A percentile compares a stretch with the other conserved stretches of the same genome.
phyloP scores from a whole-genome alignment of 2,329 filamentous ascomycete genomes.

The Ciborinia camelliae region DNA sequence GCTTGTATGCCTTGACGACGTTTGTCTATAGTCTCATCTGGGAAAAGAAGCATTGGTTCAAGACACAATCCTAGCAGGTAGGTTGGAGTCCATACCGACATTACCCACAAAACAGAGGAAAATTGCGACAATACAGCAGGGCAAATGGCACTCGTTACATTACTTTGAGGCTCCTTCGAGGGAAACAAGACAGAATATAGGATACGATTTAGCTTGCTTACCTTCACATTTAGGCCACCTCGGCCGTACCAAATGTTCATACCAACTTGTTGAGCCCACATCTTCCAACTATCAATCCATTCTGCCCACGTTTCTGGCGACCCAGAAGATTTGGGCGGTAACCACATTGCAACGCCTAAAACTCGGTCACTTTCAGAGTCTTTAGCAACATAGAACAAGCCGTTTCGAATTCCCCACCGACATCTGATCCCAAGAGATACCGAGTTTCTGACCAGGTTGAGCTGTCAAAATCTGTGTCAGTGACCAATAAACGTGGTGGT shows the following conservation, averaged over 20 bases:
- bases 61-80: background rate
- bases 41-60: background rate
- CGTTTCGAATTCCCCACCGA: constrained; percentile 66
- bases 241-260: constrained; percentile 68
- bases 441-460: constrained; percentile 29
- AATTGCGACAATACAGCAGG: background rate
- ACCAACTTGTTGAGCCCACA: constrained; percentile 61
- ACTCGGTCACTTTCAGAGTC: constrained; percentile 52
- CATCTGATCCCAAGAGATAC: constrained; percentile 53
- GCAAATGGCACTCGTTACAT: background rate
- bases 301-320: constrained; percentile 56
- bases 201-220: constrained; percentile 31
- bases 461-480: constrained; percentile 17
- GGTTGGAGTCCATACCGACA: background rate
- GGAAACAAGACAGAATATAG: constrained; percentile 20
- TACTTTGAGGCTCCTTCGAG: background rate
- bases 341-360: constrained; percentile 71
- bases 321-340: constrained; percentile 51
- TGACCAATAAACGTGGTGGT: background rate
- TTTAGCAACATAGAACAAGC: constrained; percentile 67
- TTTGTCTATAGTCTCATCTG: background rate
- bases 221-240: constrained; percentile 62
- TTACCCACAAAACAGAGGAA: background rate
- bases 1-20: background rate
- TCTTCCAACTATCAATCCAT: constrained; percentile 61